Conservation (phyloP, 352 stramenopile genomes). For the Phytophthora multivora region DNA sequence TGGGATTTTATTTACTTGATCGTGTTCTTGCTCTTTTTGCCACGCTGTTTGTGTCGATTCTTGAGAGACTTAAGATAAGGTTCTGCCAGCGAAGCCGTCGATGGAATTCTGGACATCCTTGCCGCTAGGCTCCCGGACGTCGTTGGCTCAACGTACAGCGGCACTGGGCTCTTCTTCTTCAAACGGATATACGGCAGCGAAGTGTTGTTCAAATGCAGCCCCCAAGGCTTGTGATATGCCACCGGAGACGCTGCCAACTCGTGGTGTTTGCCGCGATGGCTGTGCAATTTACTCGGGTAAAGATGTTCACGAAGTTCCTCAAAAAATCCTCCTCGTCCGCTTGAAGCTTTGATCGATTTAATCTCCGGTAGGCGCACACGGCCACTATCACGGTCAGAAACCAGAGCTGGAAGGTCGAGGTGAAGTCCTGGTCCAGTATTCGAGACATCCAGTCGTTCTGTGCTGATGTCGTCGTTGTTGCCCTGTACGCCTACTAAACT, state of each 20-base stretch:
- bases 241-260: conserved; percentile 22
- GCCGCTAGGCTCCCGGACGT: conserved; percentile 13
- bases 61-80: conserved; percentile 84
- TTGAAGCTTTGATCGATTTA: conserved; percentile 11
- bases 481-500: conserved; percentile 22
- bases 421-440: conserved; percentile 9
- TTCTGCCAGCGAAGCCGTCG: conserved; percentile 33
- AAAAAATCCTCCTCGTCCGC: conserved; percentile 23
- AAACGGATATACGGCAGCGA: conserved; percentile 71
- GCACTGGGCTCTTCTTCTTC: conserved; percentile 59
- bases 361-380: conserved; percentile 25
- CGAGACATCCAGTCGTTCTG: conserved; percentile 10
- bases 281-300: conserved; percentile 22
- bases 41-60: conserved; percentile 41
- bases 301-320: conserved; percentile 34
- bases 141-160: conserved; percentile 29
- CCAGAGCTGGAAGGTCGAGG: conserved; percentile 10
- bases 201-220: conserved; percentile 59
- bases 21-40: conserved; percentile 6
- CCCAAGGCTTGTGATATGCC: conserved; percentile 48
- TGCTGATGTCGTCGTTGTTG: conserved; percentile 25
- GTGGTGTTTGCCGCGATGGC: conserved; percentile 18
- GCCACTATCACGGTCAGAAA: conserved; percentile 10
- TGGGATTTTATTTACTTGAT: background rate
- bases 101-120: conserved; percentile 8